Conservation (phyloP, 1,139 yeast genomes). For the Pneumocystis wakefieldiae region DNA sequence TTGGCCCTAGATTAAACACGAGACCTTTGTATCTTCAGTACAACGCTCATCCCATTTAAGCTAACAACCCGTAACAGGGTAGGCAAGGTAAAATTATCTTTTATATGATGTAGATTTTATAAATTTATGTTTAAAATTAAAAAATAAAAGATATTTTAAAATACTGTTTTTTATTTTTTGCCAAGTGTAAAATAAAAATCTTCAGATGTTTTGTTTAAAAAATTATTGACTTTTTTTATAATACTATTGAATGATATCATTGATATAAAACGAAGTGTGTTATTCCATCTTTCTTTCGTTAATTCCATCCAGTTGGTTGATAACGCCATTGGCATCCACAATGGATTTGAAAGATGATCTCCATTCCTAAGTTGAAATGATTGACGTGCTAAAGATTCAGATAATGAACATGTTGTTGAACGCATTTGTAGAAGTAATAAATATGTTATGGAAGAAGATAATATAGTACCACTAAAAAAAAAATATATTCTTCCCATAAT, state of each 20-base stretch:
- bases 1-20: neutral
- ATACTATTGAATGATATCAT: neutral
- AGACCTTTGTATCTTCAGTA: constrained; percentile 1
- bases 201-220: neutral
- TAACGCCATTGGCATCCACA: neutral
- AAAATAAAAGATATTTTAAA: neutral
- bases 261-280: neutral
- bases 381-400: neutral
- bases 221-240: neutral
- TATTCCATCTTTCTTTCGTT: neutral
- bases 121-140: neutral
- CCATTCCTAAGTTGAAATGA: neutral
- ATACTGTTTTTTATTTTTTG: neutral
- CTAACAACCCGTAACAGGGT: neutral
- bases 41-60: constrained; percentile 1
- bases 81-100: neutral
- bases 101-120: neutral
- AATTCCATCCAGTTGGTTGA: neutral
- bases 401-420: neutral
- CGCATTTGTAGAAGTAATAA: neutral
- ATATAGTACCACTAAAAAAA: neutral
- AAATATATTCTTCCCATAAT: neutral
- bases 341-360: neutral
- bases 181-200: neutral
- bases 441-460: neutral